These are phyloP conservation scores for Boletus sp. DNA, from an alignment of 768 basidiomycete genomes.

Conservation along the genomic window DNA sequence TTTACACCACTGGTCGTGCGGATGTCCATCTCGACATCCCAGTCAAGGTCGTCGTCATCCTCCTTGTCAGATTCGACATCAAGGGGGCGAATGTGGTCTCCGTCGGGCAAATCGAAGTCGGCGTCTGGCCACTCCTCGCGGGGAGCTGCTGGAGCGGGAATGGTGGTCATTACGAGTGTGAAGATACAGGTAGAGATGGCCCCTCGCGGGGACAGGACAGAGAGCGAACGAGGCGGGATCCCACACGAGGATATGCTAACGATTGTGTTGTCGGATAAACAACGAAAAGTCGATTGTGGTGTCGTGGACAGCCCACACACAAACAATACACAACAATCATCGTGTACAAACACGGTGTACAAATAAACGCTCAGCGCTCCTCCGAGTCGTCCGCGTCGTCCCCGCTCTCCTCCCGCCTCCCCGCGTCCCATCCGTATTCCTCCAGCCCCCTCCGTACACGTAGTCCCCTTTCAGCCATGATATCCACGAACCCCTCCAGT, in stretches of 20 bases:
- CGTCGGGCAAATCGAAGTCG: slow-evolving; percentile 83
- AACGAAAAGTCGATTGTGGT: slow-evolving; percentile 33
- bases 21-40: slow-evolving; percentile 77
- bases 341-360: slow-evolving; percentile 19
- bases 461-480: slow-evolving; percentile 74
- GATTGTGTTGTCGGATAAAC: not conserved
- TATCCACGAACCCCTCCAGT: slow-evolving; percentile 58
- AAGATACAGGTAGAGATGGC: slow-evolving; percentile 20
- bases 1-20: slow-evolving; percentile 54
- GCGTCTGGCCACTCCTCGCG: slow-evolving; percentile 86
- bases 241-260: not conserved
- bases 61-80: slow-evolving; percentile 61
- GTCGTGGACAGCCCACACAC: slow-evolving; percentile 23
- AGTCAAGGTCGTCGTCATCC: slow-evolving; percentile 68
- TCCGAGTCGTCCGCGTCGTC: slow-evolving; percentile 55
- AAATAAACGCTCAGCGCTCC: slow-evolving; percentile 4
- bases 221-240: slow-evolving; percentile 1
- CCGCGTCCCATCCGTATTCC: slow-evolving; percentile 29
- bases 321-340: slow-evolving; percentile 19
- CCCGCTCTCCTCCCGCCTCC: slow-evolving; percentile 18
- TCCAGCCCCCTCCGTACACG: slow-evolving; percentile 63
- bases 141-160: slow-evolving; percentile 54
- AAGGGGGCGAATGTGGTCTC: slow-evolving; percentile 58
- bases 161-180: slow-evolving; percentile 47
- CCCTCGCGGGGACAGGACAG: slow-evolving; percentile 19